Evolutionary conservation across 2,329 filamentous ascomycete genomes (phyloP), one percentile per base, ranked within the genome.

Genomic region (Aspergillus udagawae): DNA sequence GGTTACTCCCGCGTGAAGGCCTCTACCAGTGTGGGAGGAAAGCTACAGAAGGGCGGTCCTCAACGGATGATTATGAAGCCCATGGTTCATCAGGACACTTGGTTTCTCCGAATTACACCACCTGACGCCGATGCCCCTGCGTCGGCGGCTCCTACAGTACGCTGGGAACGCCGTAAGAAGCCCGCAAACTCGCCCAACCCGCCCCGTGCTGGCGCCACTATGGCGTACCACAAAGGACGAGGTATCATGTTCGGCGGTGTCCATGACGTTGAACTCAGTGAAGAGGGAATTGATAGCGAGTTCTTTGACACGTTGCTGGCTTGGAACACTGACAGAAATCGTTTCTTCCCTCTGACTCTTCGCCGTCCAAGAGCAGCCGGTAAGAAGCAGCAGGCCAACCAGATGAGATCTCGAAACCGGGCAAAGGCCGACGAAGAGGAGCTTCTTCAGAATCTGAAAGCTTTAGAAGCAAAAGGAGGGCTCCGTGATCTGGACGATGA

Each of bases 211-310:
- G 94, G 94, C 32, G 86, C 91, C 0, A 97, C 93, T 2, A 97
- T 97, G 92, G 86, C 91, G 0, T 91, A 88, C 72, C 94, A 99
- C 77, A 94, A 93, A 74, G 92, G 93, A 0, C 86, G 94, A 59
- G 94, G 94, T 0, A 93, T 99, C 56, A 77, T 91, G 67, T 97
- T 97, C 71, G 94, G 94, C 48, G 94, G 94, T 53, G 94, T 99
- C 3, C 91, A 97, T 67, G 92, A 96, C 65, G 89, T 95, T 0
- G 91, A 96, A 73, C 84, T 92, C 70, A 93, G 85, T 62, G 92
- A 96, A 71, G 94, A 99, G 73, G 92, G 90, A 3, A 96, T 99
- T 64, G 93, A 99, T 54, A 96, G 91, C 70, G 92, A 97, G 72
- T 99, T 99, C 76, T 99, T 97, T 79, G 93, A 97, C 67, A 84